Evolutionary conservation across 306 rosid genomes (phyloP), one percentile per base, ranked within the genome.

Genomic region (Delonix regia): DNA sequence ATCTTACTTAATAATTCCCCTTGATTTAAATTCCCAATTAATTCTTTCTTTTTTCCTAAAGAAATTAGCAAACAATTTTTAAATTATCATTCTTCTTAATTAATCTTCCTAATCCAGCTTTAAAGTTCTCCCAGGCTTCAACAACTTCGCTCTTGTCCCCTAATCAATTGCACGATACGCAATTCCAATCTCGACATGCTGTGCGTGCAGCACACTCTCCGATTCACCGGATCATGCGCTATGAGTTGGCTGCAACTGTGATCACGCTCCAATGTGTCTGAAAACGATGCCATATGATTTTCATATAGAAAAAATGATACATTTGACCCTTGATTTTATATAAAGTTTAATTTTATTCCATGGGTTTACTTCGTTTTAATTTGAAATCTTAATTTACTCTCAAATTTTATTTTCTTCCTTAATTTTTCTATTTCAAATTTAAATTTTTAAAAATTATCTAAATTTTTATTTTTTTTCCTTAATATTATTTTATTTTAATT

Each of bases 21-120:
- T 0, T 34, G 48, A 48, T 83, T 73, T 64, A 72, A 83, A 66
- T 59, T 66, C 61, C 73, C 76, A 47, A 77, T 55, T 77, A 77
- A 76, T 63, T 70, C 60, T 15, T 76, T 61, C 33, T 60, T 39
- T 74, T 74, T 33, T 7, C 19, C 22, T 10, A 4, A 60, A n/a
- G 67, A 21, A 36, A n/a, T 68, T 52, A 15, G 4, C 12, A 49
- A 5, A 9, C 4, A 15, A 12, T 7, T 19, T 48, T 53, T 19
- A 79, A 79, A 74, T 3, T 57, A 51, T 41, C 28, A 9, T 10
- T 28, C 11, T 25, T 21, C 8, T 22, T 47, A 55, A 70, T 83
- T 74, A 74, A 57, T 77, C 80, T 75, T 2, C 18, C 44, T 25
- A 79, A 28, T 28, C 76, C 34, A 22, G 16, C 64, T 48, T 64